Evolutionary conservation across 306 rosid species (phyloP).

Genomic region (Cicer yamashitae): DNA sequence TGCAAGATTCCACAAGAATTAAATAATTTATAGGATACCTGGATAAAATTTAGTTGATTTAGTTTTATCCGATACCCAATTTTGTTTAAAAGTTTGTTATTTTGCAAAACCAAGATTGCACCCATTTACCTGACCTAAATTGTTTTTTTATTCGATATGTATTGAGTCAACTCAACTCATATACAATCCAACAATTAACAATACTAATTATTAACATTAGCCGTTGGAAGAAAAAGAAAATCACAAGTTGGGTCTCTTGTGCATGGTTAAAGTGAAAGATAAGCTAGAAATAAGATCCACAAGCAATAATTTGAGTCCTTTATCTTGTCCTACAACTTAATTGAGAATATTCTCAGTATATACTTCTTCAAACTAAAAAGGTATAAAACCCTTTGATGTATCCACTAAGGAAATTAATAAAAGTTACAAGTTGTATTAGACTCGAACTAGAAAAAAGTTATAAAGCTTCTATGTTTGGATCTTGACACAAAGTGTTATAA

Average conservation of each 20-base stretch:
- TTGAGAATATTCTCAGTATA: conserved; percentile 60
- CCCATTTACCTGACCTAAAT: no score
- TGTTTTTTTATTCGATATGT: no score
- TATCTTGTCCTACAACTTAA: neutral
- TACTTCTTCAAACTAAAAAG: conserved; percentile 45
- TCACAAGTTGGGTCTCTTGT: neutral
- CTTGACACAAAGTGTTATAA: conserved; percentile 2
- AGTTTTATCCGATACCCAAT: no score
- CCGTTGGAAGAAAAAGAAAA: neutral
- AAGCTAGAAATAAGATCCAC: neutral
- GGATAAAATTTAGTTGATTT: no score
- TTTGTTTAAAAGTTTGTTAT: no score
- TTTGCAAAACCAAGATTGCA: no score
- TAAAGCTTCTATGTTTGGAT: conserved; percentile 9
- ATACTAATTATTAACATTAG: no score
- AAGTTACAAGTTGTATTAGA: conserved; percentile 6
- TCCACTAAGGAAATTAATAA: conserved; percentile 45
- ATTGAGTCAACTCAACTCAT: no score
- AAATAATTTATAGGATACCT: no score
- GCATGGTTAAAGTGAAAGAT: neutral
- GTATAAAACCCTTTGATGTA: conserved; percentile 48
- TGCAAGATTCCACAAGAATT: no score
- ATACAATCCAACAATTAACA: no score
- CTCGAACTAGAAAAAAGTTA: conserved; percentile 28
- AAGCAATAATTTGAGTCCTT: conserved; percentile 3